Base-by-base conservation (phyloP, 2,329 filamentous ascomycete genomes). In the Fusarium foetens region DNA sequence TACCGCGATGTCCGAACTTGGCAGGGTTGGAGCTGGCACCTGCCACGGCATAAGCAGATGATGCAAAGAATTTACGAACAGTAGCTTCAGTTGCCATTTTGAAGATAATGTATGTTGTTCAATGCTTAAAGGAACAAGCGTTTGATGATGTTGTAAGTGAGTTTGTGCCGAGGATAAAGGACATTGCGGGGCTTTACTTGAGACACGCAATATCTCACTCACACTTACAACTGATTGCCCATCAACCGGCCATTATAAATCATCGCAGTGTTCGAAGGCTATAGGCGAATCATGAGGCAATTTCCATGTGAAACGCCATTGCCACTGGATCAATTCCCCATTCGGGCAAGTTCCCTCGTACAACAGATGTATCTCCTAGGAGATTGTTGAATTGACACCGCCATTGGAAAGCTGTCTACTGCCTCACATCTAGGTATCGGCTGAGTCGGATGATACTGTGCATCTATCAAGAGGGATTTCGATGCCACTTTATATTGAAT, bases 1-100 rank as follows among this genome's bases (percentile, higher is more conserved):
- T 81, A 95, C 94, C 91, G 85, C 94, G 95, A 82, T 97, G 92
- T 29, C 96, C 95, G 79, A 93, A 98, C 81, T 97, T 98, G 79
- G 86, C 85, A 43, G 92, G 86, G 82, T 97, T 94, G 58, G 93
- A 93, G 80, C 92, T 95, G 41, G 95, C 95, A 76, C 95, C 95
- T 25, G 95, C 94, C 33, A 98, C 95, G 65, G 95, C 95, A 81
- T 95, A 97, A 73, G 88, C 86, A 31, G 92, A 89, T 12, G 92
- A 92, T 7, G 89, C 87, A 84, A 98, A 97, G 87, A 98, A 98
- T 17, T 87, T 86, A 71, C 90, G 90, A 49, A 94, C 91, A 49
- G 92, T 89, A 51, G 90, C 86, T 79, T 94, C 91, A 84, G 93
- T 93, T 27, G 87, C 82, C 87, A 90, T 90, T 42, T 61, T 33